Conservation (phyloP, 805 yeast species). For the Yamadazyma kitorensis region DNA sequence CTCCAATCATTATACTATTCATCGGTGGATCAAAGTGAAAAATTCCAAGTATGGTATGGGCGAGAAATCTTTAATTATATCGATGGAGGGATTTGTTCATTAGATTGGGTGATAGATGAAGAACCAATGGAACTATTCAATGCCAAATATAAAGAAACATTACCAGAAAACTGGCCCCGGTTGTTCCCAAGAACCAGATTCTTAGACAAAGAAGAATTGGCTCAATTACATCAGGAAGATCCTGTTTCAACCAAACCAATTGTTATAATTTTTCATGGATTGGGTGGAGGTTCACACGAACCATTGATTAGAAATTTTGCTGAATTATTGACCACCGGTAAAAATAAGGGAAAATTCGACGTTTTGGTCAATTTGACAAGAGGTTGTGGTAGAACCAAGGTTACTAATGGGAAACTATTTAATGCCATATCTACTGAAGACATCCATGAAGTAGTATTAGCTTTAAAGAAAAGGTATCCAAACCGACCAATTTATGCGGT, state of each 20-base stretch:
- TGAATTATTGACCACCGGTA: slow-evolving; percentile 30
- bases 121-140: slow-evolving; percentile 25
- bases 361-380: slow-evolving; percentile 67
- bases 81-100: slow-evolving; percentile 72
- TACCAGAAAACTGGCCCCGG: slow-evolving; percentile 33
- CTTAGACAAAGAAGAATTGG: slow-evolving; percentile 46
- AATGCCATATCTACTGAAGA: slow-evolving; percentile 74
- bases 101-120: slow-evolving; percentile 61
- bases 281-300: slow-evolving; percentile 85
- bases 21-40: slow-evolving; percentile 47
- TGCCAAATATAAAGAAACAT: slow-evolving; percentile 22
- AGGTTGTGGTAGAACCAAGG: slow-evolving; percentile 70
- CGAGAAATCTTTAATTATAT: slow-evolving; percentile 55
- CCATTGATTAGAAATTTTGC: slow-evolving; percentile 64
- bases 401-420: slow-evolving; percentile 69
- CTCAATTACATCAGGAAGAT: slow-evolving; percentile 13
- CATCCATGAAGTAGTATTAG: slow-evolving; percentile 52
- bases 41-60: slow-evolving; percentile 66
- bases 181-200: slow-evolving; percentile 56
- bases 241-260: slow-evolving; percentile 47
- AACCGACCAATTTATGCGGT: slow-evolving; percentile 59
- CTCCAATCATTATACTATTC: slow-evolving; percentile 75
- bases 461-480: slow-evolving; percentile 52
- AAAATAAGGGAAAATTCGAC: slow-evolving; percentile 47
- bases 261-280: slow-evolving; percentile 67